phyloP scores from a whole-genome alignment of 306 rosid genomes.

The Begonia peltatifolia region DNA sequence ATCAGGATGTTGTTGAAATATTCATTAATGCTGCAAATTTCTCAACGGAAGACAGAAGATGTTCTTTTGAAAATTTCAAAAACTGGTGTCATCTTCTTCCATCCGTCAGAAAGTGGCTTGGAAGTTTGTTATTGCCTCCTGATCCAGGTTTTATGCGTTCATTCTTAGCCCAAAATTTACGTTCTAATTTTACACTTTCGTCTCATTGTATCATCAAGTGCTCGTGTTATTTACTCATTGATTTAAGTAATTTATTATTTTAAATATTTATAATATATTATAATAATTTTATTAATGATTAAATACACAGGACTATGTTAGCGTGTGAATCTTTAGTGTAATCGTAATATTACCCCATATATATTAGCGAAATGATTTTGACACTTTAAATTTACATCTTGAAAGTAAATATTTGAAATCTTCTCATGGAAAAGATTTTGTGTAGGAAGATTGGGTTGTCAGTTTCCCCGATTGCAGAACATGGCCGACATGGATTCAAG shows the following conservation, averaged over 20 bases:
- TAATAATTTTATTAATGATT: no score
- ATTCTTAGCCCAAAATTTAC: not conserved
- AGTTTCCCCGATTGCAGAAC: conserved; percentile 48
- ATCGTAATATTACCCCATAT: no score
- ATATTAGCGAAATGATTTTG: no score
- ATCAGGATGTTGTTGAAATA: conserved; percentile 28
- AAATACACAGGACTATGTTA: no score
- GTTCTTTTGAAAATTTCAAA: conserved; percentile 65
- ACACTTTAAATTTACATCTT: no score
- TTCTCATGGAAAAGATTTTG: not conserved
- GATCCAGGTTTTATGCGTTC: conserved; percentile 34
- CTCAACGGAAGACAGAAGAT: conserved; percentile 27
- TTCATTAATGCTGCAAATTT: conserved; percentile 60
- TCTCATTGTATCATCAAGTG: no score
- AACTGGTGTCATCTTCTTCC: conserved; percentile 69
- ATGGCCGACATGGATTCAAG: conserved; percentile 32
- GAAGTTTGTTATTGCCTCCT: conserved; percentile 60
- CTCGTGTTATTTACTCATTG: no score
- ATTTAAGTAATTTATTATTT: no score
- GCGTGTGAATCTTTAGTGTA: no score
- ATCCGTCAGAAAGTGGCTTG: conserved; percentile 66
- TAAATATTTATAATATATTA: no score
- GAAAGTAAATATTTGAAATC: no score
- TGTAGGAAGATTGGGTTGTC: conserved; percentile 62
- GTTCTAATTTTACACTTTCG: no score